Percentiles rank a stretch among this genome's conserved stretches.
phyloP scores from a whole-genome alignment of 139 green algal genomes.

The Picochlorum sp. region DNA sequence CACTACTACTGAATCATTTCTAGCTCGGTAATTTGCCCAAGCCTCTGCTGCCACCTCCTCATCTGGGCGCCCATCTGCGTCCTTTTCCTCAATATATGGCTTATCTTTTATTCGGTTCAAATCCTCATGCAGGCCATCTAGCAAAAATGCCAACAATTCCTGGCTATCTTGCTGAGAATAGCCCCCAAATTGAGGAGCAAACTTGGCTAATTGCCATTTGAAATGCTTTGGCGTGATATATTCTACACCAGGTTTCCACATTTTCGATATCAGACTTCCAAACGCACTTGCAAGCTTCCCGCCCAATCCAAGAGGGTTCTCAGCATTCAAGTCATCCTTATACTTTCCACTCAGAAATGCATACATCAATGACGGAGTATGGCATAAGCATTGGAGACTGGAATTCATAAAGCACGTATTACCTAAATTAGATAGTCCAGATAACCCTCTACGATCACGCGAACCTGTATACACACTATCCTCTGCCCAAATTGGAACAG shows the following conservation, averaged over 20 bases:
- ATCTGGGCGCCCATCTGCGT: constrained; percentile 64
- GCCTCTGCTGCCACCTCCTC: constrained; percentile 67
- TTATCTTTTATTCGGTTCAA: constrained; percentile 88
- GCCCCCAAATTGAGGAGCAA: constrained; percentile 85
- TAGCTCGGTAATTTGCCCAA: constrained; percentile 70
- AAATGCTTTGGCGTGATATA: constrained; percentile 57
- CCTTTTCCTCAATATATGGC: constrained; percentile 85
- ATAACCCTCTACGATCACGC: constrained; percentile 34
- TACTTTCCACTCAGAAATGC: constrained; percentile 67
- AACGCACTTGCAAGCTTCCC: constrained; percentile 87
- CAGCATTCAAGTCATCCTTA: constrained; percentile 66
- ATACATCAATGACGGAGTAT: constrained; percentile 68
- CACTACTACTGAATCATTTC: constrained; percentile 88
- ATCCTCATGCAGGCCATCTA: constrained; percentile 87
- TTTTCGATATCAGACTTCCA: constrained; percentile 63
- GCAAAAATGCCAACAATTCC: constrained; percentile 88
- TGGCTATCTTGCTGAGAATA: constrained; percentile 91
- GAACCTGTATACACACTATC: constrained; percentile 14
- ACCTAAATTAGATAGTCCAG: constrained; percentile 74
- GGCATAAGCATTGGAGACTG: constrained; percentile 85
- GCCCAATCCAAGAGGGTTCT: constrained; percentile 81
- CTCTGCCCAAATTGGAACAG: constrained; percentile 23
- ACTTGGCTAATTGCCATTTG: constrained; percentile 73
- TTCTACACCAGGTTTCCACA: constrained; percentile 64
- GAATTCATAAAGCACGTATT: constrained; percentile 97